Evolutionary conservation across 2,329 filamentous ascomycete species (phyloP).

Genomic region (Thyridium curvatum): DNA sequence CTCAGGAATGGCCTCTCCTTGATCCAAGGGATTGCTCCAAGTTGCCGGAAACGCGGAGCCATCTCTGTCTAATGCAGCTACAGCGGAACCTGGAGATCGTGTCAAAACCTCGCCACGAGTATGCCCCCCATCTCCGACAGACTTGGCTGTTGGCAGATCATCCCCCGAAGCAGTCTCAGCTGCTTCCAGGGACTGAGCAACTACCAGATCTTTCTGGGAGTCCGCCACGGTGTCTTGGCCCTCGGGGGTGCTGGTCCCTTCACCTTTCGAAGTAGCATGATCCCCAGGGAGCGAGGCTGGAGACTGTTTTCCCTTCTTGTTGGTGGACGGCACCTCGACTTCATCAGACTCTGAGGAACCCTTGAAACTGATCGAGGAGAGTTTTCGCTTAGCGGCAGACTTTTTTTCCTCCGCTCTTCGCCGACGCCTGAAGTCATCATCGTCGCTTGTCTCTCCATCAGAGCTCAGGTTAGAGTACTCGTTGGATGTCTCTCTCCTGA

Average conservation of each 20-base stretch:
- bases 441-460: conserved; percentile 11
- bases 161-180: no score
- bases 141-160: no score
- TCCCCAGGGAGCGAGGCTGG: not conserved
- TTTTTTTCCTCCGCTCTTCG: conserved; percentile 29
- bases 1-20: conserved; percentile 12
- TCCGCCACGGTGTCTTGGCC: not conserved
- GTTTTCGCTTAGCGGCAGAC: conserved; percentile 27
- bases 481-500: conserved; percentile 20
- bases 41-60: no score
- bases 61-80: no score
- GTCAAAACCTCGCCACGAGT: no score
- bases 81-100: no score
- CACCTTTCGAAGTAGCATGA: not conserved
- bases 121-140: no score
- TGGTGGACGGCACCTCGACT: conserved; percentile 26
- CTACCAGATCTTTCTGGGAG: conserved; percentile 1
- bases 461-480: conserved; percentile 3
- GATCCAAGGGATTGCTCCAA: no score
- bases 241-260: no score
- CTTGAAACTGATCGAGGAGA: conserved; percentile 32
- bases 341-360: conserved; percentile 24
- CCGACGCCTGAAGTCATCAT: conserved; percentile 29
- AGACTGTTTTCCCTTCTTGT: conserved; percentile 12
- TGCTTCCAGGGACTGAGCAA: no score